A percentile compares a stretch with the other conserved stretches of the same genome.
These are phyloP conservation scores for Magnaporthales sp. DNA, from an alignment of 2,329 filamentous ascomycete species.

Conservation along the genomic window DNA sequence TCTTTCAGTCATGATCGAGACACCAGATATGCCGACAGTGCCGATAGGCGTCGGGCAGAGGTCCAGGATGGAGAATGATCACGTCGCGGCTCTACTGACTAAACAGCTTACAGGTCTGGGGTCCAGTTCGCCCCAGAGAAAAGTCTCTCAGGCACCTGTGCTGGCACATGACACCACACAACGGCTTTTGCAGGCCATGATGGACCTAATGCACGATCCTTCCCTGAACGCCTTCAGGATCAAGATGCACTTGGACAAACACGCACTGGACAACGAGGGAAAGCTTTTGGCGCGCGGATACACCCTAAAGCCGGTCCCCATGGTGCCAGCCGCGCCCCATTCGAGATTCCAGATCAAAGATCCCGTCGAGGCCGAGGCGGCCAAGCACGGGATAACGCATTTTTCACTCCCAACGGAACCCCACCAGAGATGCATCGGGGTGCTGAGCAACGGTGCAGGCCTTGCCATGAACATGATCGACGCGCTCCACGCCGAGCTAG, in stretches of 20 bases:
- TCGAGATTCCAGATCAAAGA: conserved; percentile 19
- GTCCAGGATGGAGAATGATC: neutral
- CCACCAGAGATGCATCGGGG: conserved; percentile 59
- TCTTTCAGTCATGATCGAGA: neutral
- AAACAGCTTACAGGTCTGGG: neutral
- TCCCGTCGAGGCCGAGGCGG: conserved; percentile 25
- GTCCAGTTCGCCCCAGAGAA: neutral
- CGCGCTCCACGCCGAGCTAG: conserved; percentile 58
- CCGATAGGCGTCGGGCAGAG: neutral
- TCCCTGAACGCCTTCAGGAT: neutral
- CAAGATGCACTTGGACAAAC: neutral
- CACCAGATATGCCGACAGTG: neutral
- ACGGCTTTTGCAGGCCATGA: neutral
- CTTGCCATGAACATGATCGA: conserved; percentile 90
- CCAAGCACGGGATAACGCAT: conserved; percentile 68
- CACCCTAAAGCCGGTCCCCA: neutral
- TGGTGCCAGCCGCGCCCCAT: neutral
- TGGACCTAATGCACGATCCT: neutral
- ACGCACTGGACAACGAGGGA: neutral
- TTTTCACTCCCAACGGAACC: conserved; percentile 39
- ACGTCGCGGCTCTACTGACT: neutral
- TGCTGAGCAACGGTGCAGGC: conserved; percentile 80
- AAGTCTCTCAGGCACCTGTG: neutral
- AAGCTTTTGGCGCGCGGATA: neutral
- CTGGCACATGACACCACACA: neutral